Evolutionary conservation across 371 early-diverging fungal species (phyloP), one percentile per base, ranked within the genome.

Genomic region (Mortierella sp.): DNA sequence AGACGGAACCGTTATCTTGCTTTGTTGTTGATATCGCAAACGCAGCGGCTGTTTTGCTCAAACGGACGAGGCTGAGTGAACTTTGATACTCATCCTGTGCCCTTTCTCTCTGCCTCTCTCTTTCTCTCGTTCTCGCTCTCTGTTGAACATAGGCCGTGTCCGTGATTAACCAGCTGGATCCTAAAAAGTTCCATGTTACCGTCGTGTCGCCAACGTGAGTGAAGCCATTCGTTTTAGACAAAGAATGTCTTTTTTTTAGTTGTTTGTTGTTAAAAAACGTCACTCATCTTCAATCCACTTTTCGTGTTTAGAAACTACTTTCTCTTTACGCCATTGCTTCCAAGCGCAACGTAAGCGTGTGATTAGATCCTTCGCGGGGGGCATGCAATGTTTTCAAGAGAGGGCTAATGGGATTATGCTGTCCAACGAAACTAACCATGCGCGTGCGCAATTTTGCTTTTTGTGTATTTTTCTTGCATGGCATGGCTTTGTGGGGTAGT

Each of bases 291-390:
- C 19, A 16, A 22, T 65, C 3, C 26, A 0, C 40, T 43, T 11
- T 48, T 7, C 29, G n/a, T 22, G 86, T 50, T 85, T 34, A 88
- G 91, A 77, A 96, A 97, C 86, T 94, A 96, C 82, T 97, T 96
- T 83, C 86, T 95, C 24, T 96, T 97, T 68, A 97, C 96, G 44
- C 95, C 96, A 19, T 84, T 96, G 69, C 85, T 96, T 45, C 94
- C 96, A 19, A 92, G 92, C 74, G 93, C 92, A 8, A 91, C 94
- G 82, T 82, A 74, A 29, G 93, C 89, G 61, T 29, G 29, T 29
- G 55, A 26, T 29, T 13, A 26, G 52, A 13, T 8, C 29, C 50
- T 50, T 34, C 22, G 19, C 19, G 22, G 34, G 10, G 19, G 50
- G 22, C n/a, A 19, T 2, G 53, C 29, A 29, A 31, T 37, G 34